Evolutionary conservation across 2,329 filamentous ascomycete genomes (phyloP).

Genomic region (Epichloe bromicola): DNA sequence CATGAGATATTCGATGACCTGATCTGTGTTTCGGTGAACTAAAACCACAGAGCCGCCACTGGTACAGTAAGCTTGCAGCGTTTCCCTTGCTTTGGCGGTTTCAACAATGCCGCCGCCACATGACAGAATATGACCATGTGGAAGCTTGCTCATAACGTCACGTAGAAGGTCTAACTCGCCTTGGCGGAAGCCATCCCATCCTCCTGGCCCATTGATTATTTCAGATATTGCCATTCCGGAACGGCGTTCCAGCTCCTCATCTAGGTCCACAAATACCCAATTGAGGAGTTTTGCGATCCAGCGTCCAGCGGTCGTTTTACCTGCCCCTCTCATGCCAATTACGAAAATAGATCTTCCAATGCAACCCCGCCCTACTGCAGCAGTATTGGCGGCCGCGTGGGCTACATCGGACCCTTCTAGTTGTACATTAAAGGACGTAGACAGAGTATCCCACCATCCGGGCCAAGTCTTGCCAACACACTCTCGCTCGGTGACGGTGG

Average conservation of each 20-base stretch:
- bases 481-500: constrained; percentile 75
- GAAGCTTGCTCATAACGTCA: constrained; percentile 60
- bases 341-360: constrained; percentile 67
- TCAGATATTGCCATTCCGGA: constrained; percentile 71
- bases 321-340: constrained; percentile 93
- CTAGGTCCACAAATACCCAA: constrained; percentile 73
- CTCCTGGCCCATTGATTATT: constrained; percentile 56
- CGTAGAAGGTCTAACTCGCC: constrained; percentile 65
- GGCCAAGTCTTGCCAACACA: constrained; percentile 98
- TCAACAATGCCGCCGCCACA: constrained; percentile 93
- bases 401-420: constrained; percentile 59
- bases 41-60: constrained; percentile 73
- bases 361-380: background rate
- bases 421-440: constrained; percentile 60
- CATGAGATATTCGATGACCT: constrained; percentile 79
- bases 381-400: constrained; percentile 11
- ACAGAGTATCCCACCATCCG: constrained; percentile 91
- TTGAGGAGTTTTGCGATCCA: constrained; percentile 70
- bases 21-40: constrained; percentile 75
- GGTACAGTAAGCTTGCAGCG: constrained; percentile 61
- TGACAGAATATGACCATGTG: constrained; percentile 70
- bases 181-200: constrained; percentile 81
- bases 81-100: constrained; percentile 60
- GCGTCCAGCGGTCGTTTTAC: constrained; percentile 84
- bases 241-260: constrained; percentile 68